phyloP scores from a whole-genome alignment of 495 filamentous ascomycete genomes.

The Penicillium canariense region DNA sequence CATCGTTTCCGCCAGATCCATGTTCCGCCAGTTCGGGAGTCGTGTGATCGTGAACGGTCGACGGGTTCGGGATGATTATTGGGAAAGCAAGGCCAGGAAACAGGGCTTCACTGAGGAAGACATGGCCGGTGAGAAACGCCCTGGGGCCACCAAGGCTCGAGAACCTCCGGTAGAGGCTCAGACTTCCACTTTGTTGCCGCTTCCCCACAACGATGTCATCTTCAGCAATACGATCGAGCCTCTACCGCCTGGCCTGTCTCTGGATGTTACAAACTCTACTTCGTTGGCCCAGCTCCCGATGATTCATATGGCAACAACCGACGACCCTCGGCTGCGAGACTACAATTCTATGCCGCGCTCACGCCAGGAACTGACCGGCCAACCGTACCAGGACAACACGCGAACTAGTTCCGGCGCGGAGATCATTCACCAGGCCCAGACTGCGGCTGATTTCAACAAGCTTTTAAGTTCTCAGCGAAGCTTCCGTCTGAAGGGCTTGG shows the following conservation, averaged over 20 bases:
- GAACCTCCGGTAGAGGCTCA: slow-evolving; percentile 60
- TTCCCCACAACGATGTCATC: slow-evolving; percentile 69
- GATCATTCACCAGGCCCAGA: slow-evolving; percentile 81
- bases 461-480: slow-evolving; percentile 69
- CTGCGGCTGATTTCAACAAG: slow-evolving; percentile 89
- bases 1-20: slow-evolving; percentile 96
- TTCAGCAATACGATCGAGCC: slow-evolving; percentile 75
- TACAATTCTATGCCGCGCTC: slow-evolving; percentile 81
- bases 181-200: slow-evolving; percentile 47
- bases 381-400: slow-evolving; percentile 83
- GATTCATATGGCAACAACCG: slow-evolving; percentile 75
- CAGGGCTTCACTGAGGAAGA: slow-evolving; percentile 99
- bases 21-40: slow-evolving; percentile 99
- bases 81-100: slow-evolving; percentile 94
- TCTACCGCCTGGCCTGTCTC: slow-evolving; percentile 65
- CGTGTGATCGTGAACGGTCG: slow-evolving; percentile 85
- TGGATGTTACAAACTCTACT: slow-evolving; percentile 57
- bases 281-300: slow-evolving; percentile 73
- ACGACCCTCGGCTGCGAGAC: slow-evolving; percentile 75
- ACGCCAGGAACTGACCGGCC: slow-evolving; percentile 85
- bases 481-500: slow-evolving; percentile 70
- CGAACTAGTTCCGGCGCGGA: slow-evolving; percentile 78
- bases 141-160: slow-evolving; percentile 83
- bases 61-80: slow-evolving; percentile 95
- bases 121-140: slow-evolving; percentile 92